A percentile compares a stretch with the other conserved stretches of the same genome.
phyloP scores from a whole-genome alignment of 208 protist genomes.

The Leishmania major region DNA sequence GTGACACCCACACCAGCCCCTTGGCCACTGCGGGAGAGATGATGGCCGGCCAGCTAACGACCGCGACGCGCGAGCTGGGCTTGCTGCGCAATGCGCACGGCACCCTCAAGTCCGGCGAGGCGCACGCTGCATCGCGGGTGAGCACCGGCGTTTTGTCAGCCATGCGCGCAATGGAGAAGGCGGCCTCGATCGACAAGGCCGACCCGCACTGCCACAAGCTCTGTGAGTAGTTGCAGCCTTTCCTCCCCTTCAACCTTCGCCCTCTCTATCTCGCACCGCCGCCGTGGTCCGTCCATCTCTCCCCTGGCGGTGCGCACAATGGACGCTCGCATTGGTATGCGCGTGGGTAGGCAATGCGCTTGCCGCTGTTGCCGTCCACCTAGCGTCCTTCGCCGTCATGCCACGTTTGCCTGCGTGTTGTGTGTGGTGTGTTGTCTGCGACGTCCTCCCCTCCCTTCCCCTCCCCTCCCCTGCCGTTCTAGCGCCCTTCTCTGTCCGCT shows the following conservation, averaged over 20 bases:
- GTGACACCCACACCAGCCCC: constrained; percentile 40
- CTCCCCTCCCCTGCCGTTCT: neutral
- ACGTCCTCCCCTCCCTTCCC: neutral
- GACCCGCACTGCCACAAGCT: constrained; percentile 84
- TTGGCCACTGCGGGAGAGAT: constrained; percentile 52
- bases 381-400: neutral
- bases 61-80: constrained; percentile 22
- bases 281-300: neutral
- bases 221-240: constrained; percentile 8
- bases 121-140: constrained; percentile 1
- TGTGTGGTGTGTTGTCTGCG: neutral
- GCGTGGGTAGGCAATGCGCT: neutral
- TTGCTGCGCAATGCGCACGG: constrained; percentile 77
- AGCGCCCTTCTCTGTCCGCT: neutral
- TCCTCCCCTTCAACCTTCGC: neutral
- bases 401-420: neutral
- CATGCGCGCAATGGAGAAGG: constrained; percentile 58
- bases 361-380: neutral
- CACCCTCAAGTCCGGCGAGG: constrained; percentile 41
- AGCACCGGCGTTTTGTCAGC: constrained; percentile 19
- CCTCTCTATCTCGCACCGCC: neutral
- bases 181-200: constrained; percentile 56
- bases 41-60: constrained; percentile 56
- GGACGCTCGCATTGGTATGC: neutral
- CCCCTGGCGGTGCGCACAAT: neutral